These are phyloP conservation scores for Gloeopeniophorella convolvens DNA, from an alignment of 768 basidiomycete genomes.

Conservation along the genomic window DNA sequence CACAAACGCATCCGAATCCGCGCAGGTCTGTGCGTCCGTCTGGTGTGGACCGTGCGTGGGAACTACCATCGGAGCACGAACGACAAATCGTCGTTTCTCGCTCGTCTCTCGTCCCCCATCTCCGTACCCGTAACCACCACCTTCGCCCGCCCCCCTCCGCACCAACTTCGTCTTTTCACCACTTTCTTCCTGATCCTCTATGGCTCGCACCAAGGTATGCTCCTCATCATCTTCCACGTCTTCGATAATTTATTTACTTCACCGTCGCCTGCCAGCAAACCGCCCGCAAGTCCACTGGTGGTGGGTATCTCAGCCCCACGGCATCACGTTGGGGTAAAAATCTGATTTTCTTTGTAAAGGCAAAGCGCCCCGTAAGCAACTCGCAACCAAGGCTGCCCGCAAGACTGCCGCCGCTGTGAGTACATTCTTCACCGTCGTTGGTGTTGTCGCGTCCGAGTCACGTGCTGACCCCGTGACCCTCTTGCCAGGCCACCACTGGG, in stretches of 20 bases:
- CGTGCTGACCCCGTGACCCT: slow-evolving; percentile 14
- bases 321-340: slow-evolving; percentile 22
- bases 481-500: slow-evolving; percentile 69
- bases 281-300: slow-evolving; percentile 98
- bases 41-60: slow-evolving; percentile 20
- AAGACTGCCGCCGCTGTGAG: slow-evolving; percentile 72
- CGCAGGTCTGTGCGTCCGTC: slow-evolving; percentile 15
- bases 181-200: slow-evolving; percentile 29
- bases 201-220: slow-evolving; percentile 86
- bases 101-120: slow-evolving; percentile 3
- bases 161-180: slow-evolving; percentile 11
- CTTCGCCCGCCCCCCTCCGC: slow-evolving; percentile 14
- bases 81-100: slow-evolving; percentile 22
- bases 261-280: slow-evolving; percentile 67
- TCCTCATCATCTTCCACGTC: background rate
- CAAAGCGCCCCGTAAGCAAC: slow-evolving; percentile 89
- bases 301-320: slow-evolving; percentile 42
- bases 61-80: slow-evolving; percentile 22
- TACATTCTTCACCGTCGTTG: slow-evolving; percentile 28
- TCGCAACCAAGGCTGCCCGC: slow-evolving; percentile 92
- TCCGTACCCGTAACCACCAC: slow-evolving; percentile 16
- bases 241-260: slow-evolving; percentile 21
- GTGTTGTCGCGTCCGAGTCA: slow-evolving; percentile 22
- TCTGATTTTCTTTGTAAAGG: slow-evolving; percentile 38
- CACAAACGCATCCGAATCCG: slow-evolving; percentile 22